A percentile compares a stretch with the other conserved stretches of the same genome.
These are phyloP conservation scores for Linnemannia schmuckeri DNA, from an alignment of 192 early-diverging fungal species.

Conservation along the genomic window DNA sequence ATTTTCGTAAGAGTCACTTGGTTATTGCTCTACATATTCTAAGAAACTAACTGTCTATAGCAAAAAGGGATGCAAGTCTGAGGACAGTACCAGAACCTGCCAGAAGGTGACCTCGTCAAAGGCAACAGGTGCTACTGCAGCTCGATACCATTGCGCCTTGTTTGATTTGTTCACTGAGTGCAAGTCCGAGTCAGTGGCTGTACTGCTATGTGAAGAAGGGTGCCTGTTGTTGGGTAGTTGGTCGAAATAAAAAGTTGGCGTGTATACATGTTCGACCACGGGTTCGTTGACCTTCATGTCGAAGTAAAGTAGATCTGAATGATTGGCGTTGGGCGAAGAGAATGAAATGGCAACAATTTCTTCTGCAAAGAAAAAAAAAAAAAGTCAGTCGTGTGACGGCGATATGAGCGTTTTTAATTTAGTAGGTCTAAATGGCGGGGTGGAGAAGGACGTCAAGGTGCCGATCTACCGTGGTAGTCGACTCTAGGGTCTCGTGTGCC, in stretches of 20 bases:
- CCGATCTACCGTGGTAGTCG: slow-evolving; percentile 37
- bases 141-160: slow-evolving; percentile 43
- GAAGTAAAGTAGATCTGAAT: not conserved
- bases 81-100: slow-evolving; percentile 58
- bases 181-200: not conserved
- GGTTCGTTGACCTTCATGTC: slow-evolving; percentile 25
- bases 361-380: too few species aligned
- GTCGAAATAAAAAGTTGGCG: slow-evolving; percentile 34
- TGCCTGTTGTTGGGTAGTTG: slow-evolving; percentile 24
- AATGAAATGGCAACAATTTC: not conserved
- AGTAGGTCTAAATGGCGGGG: slow-evolving; percentile 29
- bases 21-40: too few species aligned
- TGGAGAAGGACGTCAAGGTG: slow-evolving; percentile 47
- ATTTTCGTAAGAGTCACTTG: too few species aligned
- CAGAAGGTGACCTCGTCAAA: slow-evolving; percentile 60
- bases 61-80: not conserved
- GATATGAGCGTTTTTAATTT: too few species aligned
- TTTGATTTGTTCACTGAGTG: not conserved
- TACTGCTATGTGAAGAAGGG: too few species aligned
- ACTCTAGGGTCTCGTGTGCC: slow-evolving; percentile 51
- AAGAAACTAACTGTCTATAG: not conserved
- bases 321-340: not conserved
- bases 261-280: slow-evolving; percentile 29
- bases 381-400: not conserved
- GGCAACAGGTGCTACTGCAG: slow-evolving; percentile 57